Conservation (phyloP, 352 stramenopile species). For the Peronospora destructor region DNA sequence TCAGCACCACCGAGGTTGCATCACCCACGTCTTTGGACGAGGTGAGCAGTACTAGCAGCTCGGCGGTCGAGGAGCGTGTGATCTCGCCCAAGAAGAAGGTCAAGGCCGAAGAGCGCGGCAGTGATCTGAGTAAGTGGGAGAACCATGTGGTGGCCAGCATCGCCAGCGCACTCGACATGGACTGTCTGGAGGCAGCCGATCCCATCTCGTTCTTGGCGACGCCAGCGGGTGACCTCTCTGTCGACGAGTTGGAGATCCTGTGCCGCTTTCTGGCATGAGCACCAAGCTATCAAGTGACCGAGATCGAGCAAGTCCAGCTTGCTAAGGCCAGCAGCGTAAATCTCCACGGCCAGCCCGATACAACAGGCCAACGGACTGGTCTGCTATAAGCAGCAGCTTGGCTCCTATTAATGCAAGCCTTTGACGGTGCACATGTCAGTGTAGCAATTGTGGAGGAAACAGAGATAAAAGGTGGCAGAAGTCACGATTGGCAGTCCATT, state of each 20-base stretch:
- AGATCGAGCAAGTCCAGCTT: background rate
- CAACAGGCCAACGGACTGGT: background rate
- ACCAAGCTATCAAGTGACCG: background rate
- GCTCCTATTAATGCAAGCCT: background rate
- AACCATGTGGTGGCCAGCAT: constrained; percentile 23
- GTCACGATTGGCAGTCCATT: background rate
- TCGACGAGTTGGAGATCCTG: constrained; percentile 40
- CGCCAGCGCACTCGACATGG: constrained; percentile 18
- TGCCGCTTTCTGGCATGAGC: constrained; percentile 35
- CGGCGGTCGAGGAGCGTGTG: constrained; percentile 18
- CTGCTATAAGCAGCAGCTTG: background rate
- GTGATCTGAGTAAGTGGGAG: constrained; percentile 31
- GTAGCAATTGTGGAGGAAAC: background rate
- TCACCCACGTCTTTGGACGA: constrained; percentile 41
- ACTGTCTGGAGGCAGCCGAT: constrained; percentile 11
- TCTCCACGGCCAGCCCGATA: background rate
- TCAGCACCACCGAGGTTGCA: constrained; percentile 15
- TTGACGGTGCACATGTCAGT: background rate
- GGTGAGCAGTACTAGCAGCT: constrained; percentile 6
- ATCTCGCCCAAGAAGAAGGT: constrained; percentile 50
- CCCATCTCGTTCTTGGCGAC: constrained; percentile 24
- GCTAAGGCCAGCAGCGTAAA: background rate
- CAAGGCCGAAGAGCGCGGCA: constrained; percentile 17
- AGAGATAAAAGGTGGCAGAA: background rate
- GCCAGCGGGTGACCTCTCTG: constrained; percentile 19